phyloP scores from a whole-genome alignment of 352 stramenopile species.

The Phytophthora litchii region DNA sequence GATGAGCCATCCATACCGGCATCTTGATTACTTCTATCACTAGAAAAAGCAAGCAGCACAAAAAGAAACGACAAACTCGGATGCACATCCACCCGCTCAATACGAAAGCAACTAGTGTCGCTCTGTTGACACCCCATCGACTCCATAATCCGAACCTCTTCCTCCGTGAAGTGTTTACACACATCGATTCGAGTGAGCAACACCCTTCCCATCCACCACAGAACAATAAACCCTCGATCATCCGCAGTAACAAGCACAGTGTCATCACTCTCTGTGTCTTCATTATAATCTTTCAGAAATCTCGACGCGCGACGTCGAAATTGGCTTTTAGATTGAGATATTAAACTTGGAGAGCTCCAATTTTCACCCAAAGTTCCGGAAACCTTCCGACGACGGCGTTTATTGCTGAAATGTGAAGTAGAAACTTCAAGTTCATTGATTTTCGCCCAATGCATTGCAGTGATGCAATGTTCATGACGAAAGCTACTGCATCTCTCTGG shows the following conservation, averaged over 20 bases:
- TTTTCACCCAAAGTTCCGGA: not conserved
- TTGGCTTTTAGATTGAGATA: constrained; percentile 24
- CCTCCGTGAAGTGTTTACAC: constrained; percentile 27
- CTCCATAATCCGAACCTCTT: constrained; percentile 25
- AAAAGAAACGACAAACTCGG: constrained; percentile 49
- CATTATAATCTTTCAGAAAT: constrained; percentile 28
- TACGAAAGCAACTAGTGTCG: constrained; percentile 18
- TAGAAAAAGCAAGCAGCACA: constrained; percentile 34
- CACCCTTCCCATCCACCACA: constrained; percentile 74
- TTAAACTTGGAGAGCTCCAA: constrained; percentile 6
- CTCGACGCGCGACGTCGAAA: constrained; percentile 43
- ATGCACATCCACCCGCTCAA: constrained; percentile 42
- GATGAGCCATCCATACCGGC: not conserved
- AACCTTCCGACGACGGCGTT: constrained; percentile 9
- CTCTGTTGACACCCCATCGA: constrained; percentile 4
- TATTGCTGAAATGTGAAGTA: constrained; percentile 3
- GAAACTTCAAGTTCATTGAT: constrained; percentile 2
- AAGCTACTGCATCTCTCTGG: constrained; percentile 39
- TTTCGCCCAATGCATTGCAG: constrained; percentile 62
- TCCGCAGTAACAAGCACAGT: constrained; percentile 65
- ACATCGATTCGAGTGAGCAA: constrained; percentile 55
- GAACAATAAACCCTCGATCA: constrained; percentile 31
- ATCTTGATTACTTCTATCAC: not conserved
- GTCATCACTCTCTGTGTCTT: constrained; percentile 4
- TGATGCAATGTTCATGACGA: constrained; percentile 48